phyloP scores from a whole-genome alignment of 2,329 filamentous ascomycete species.

The Exophiala sp. region DNA sequence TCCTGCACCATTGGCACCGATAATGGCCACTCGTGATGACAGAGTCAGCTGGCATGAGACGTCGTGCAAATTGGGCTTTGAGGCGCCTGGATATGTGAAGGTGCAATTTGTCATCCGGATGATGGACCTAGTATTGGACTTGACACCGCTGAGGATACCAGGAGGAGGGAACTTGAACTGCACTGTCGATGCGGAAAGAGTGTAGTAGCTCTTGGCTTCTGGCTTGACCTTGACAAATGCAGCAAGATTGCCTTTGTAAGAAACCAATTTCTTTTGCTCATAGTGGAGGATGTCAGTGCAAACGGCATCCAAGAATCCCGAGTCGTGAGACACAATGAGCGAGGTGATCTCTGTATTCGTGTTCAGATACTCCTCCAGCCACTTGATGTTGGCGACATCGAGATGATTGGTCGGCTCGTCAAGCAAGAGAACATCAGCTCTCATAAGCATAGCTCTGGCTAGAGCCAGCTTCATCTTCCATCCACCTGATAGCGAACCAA shows the following conservation, averaged over 20 bases:
- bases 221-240: conserved; percentile 83
- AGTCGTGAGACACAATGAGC: conserved; percentile 98
- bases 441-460: conserved; percentile 93
- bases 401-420: conserved; percentile 99
- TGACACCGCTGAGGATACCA: conserved; percentile 90
- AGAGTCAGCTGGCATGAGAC: conserved; percentile 84
- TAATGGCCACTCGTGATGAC: conserved; percentile 91
- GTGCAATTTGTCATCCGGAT: conserved; percentile 90
- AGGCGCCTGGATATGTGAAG: conserved; percentile 86
- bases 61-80: conserved; percentile 81
- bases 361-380: conserved; percentile 94
- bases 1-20: conserved; percentile 94
- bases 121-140: conserved; percentile 89
- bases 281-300: conserved; percentile 99
- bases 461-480: conserved; percentile 99
- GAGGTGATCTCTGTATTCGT: conserved; percentile 94
- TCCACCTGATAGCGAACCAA: conserved; percentile 92
- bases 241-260: conserved; percentile 51
- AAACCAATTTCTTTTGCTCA: conserved; percentile 86
- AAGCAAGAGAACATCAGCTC: conserved; percentile 90
- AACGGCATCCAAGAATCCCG: conserved; percentile 91
- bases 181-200: conserved; percentile 78
- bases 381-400: conserved; percentile 92
- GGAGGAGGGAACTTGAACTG: conserved; percentile 98
- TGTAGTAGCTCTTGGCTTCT: conserved; percentile 98